phyloP scores from a whole-genome alignment of 2,329 filamentous ascomycete species.

The Curvularia verruculosa region DNA sequence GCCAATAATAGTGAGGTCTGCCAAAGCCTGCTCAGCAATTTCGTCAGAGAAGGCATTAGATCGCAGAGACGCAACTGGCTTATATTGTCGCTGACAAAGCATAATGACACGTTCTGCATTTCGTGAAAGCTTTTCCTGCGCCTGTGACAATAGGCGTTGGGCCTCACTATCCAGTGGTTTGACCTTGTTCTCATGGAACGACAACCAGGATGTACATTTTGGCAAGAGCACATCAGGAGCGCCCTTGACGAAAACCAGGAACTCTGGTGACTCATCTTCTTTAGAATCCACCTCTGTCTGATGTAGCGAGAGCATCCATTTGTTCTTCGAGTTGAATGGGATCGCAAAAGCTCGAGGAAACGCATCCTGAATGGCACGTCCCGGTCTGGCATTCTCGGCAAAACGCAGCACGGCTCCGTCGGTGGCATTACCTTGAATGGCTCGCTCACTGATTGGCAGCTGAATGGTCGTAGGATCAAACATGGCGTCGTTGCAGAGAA shows the following conservation, averaged over 20 bases:
- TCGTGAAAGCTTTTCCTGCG: background rate
- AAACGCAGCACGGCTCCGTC: constrained; percentile 1
- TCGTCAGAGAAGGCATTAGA: constrained; percentile 2
- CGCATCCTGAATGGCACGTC: background rate
- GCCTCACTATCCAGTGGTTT: background rate
- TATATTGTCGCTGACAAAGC: constrained; percentile 1
- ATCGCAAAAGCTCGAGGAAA: constrained; percentile 1
- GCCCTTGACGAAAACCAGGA: background rate
- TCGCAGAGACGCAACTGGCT: background rate
- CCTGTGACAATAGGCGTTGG: background rate
- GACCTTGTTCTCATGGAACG: background rate
- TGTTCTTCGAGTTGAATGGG: constrained; percentile 2
- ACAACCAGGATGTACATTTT: constrained; percentile 1
- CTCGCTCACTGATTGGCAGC: background rate
- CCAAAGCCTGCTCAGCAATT: background rate
- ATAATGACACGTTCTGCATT: constrained; percentile 1
- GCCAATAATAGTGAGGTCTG: background rate
- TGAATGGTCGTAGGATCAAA: constrained; percentile 2
- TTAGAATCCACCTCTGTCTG: no score
- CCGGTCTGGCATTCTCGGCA: background rate
- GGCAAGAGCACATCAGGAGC: background rate
- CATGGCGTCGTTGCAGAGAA: constrained; percentile 1
- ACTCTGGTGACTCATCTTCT: background rate
- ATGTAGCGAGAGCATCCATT: constrained; percentile 1
- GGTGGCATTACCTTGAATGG: background rate